Conservation (phyloP, 495 filamentous ascomycete genomes). For the Penicillium odoratum region DNA sequence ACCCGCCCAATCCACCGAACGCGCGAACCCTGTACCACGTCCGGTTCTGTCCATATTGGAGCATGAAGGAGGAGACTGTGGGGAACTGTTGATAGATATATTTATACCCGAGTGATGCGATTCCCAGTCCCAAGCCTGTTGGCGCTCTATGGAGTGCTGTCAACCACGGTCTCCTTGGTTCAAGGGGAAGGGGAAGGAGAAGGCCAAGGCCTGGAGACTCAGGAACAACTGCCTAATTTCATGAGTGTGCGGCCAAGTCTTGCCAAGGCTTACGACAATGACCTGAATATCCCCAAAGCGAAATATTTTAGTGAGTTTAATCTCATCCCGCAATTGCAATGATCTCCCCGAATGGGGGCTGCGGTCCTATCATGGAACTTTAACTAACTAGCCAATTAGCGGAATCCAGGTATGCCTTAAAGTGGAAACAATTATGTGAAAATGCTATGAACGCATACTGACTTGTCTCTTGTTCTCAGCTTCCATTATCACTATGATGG, state of each 20-base stretch:
- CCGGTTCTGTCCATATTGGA: slow-evolving; percentile 11
- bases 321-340: background rate
- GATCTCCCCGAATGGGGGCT: background rate
- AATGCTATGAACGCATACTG: slow-evolving; percentile 1
- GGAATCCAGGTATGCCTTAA: slow-evolving; percentile 53
- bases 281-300: slow-evolving; percentile 42
- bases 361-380: background rate
- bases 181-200: background rate
- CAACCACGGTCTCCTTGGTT: slow-evolving; percentile 13
- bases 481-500: slow-evolving; percentile 65
- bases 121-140: slow-evolving; percentile 13
- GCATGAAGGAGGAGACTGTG: slow-evolving; percentile 1
- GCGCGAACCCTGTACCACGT: background rate
- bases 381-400: slow-evolving; percentile 33
- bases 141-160: slow-evolving; percentile 24
- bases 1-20: background rate
- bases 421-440: slow-evolving; percentile 10
- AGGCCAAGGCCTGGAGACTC: background rate
- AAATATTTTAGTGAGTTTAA: slow-evolving; percentile 62
- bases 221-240: slow-evolving; percentile 28
- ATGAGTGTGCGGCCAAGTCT: slow-evolving; percentile 43
- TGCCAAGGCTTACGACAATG: slow-evolving; percentile 50
- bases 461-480: slow-evolving; percentile 27
- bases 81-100: background rate
- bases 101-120: slow-evolving; percentile 14